Conservation (phyloP, 352 stramenopile genomes). For the Phytophthora hibernalis region DNA sequence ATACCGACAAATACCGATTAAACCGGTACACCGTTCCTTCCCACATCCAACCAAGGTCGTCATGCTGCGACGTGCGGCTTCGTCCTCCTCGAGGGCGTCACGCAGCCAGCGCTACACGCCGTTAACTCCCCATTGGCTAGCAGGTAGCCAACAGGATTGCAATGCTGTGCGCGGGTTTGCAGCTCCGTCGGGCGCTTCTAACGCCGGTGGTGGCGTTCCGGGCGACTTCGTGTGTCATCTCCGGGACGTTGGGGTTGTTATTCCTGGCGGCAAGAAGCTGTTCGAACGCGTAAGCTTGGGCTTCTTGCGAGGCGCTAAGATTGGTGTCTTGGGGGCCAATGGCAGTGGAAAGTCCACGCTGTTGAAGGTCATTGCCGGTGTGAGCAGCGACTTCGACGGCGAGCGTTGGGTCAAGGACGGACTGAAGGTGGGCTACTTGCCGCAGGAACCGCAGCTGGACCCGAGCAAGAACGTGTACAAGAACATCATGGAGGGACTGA, state of each 20-base stretch:
- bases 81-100: conserved; percentile 5
- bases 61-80: conserved; percentile 30
- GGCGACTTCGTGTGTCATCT: conserved; percentile 89
- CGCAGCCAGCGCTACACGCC: conserved; percentile 7
- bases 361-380: conserved; percentile 96
- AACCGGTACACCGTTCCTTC: no score
- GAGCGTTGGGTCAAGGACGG: conserved; percentile 90
- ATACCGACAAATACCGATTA: no score
- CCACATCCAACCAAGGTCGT: neutral
- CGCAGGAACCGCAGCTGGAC: conserved; percentile 89
- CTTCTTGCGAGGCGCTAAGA: conserved; percentile 93
- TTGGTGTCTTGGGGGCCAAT: conserved; percentile 96
- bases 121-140: conserved; percentile 15
- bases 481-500: conserved; percentile 92
- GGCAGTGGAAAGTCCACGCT: conserved; percentile 96
- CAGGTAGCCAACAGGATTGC: conserved; percentile 9
- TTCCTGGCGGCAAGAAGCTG: conserved; percentile 85
- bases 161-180: conserved; percentile 45
- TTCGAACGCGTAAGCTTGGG: conserved; percentile 82
- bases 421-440: conserved; percentile 87
- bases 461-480: conserved; percentile 88
- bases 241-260: conserved; percentile 75
- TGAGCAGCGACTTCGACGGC: conserved; percentile 86
- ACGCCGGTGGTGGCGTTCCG: conserved; percentile 77
- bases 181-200: conserved; percentile 48